These are phyloP conservation scores for Fusarium sp. DNA, from an alignment of 2,329 filamentous ascomycete genomes.

Conservation along the genomic window DNA sequence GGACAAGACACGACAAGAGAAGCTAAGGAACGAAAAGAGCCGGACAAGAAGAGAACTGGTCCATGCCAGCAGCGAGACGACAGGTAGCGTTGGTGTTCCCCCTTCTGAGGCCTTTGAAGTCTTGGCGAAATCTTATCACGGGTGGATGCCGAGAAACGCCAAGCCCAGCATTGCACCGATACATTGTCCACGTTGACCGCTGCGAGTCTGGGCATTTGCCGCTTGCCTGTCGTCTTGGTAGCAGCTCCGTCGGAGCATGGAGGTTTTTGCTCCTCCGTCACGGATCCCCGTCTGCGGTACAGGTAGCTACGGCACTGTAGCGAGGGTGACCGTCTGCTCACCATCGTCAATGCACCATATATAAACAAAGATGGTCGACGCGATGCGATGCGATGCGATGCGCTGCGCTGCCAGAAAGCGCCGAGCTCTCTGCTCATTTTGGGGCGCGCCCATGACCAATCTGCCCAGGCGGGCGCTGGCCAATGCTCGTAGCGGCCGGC, in stretches of 20 bases:
- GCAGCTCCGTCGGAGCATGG: not conserved
- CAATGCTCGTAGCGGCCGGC: slow-evolving; percentile 29
- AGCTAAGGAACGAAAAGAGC: slow-evolving; percentile 27
- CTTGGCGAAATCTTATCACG: slow-evolving; percentile 48
- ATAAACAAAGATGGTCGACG: slow-evolving; percentile 14
- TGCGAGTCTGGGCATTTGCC: slow-evolving; percentile 38
- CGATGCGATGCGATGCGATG: not conserved
- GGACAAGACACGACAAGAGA: slow-evolving; percentile 16
- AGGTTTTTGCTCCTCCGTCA: not conserved
- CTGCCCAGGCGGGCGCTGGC: slow-evolving; percentile 26
- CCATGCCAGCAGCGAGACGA: slow-evolving; percentile 36
- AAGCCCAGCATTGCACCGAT: slow-evolving; percentile 43
- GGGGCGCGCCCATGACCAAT: slow-evolving; percentile 25
- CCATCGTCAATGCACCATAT: not conserved
- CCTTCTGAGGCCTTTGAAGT: slow-evolving; percentile 45
- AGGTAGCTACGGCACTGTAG: slow-evolving; percentile 7
- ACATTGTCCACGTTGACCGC: slow-evolving; percentile 44
- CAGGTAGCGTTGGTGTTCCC: slow-evolving; percentile 42
- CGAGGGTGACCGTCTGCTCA: slow-evolving; percentile 5
- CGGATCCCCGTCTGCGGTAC: not conserved
- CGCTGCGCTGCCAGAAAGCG: not conserved
- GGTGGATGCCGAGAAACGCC: slow-evolving; percentile 46
- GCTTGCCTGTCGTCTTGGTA: slow-evolving; percentile 12
- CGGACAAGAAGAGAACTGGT: slow-evolving; percentile 31
- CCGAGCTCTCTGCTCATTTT: slow-evolving; percentile 2